Evolutionary conservation across 2,329 filamentous ascomycete species (phyloP), one percentile per base, ranked within the genome.

Genomic region (Claviceps monticola): DNA sequence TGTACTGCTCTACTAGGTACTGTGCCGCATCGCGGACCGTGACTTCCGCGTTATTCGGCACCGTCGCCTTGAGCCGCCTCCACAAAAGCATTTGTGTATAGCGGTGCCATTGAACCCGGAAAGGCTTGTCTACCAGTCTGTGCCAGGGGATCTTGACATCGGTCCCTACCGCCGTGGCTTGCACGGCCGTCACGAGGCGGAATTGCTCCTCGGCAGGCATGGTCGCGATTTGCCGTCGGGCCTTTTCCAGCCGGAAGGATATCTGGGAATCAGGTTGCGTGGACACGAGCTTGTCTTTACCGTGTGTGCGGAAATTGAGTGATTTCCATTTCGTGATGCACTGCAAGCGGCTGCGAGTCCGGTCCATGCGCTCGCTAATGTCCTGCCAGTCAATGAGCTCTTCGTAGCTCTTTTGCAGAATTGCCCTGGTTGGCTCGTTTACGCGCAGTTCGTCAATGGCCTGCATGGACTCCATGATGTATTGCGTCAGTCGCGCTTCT

Each of bases 291-390:
- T 64, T 64, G 49, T 68, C 66, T 26, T 60, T 63, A 17, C 62
- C 62, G 6, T 61, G 54, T 2, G 62, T 61, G 46, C 67, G 66
- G 48, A 68, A 57, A 50, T 70, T 66, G 61, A 71, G 62, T 7
- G 66, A 56, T 54, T 76, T 78, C 81, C 83, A 88, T 61, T 89
- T 88, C 26, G 73, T 72, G 26, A 75, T 71, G 61, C 84, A 88
- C 62, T 87, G 83, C 23, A 86, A 72, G 3, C 81, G 75, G 55
- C 76, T 84, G 45, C 86, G 74, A 8, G 71, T 79, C 47, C 72
- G 70, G 14, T 68, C 72, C 77, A 89, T 82, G 51, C 73, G 72
- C 54, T 78, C 68, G 57, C 80, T 83, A 23, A 89, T 78, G 8
- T 71, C 63, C 48, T 75, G 70, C 84, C 84, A 89, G 58, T 84